Evolutionary conservation across 1,284 basidiomycete species (phyloP).

Genomic region (Tylopilus sp.): DNA sequence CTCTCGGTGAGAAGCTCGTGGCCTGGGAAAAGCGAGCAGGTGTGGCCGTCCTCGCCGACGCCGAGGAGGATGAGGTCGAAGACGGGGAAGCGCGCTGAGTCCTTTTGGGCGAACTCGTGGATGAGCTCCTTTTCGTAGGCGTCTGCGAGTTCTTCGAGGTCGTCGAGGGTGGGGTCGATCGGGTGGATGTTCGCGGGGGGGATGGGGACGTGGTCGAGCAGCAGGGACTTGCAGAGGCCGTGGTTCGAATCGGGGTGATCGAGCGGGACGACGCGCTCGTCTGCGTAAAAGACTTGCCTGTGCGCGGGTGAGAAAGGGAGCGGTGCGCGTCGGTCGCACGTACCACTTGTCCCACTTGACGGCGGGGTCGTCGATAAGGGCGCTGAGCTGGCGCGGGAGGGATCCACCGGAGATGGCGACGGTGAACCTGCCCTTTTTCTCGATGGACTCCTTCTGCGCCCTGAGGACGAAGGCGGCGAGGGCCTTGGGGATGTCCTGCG

Average conservation of each 20-base stretch:
- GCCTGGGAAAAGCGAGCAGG: slow-evolving; percentile 92
- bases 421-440: slow-evolving; percentile 87
- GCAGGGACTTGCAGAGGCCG: slow-evolving; percentile 67
- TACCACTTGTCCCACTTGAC: slow-evolving; percentile 97
- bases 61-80: slow-evolving; percentile 95
- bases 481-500: slow-evolving; percentile 54
- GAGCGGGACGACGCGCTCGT: slow-evolving; percentile 94
- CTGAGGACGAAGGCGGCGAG: slow-evolving; percentile 86
- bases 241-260: slow-evolving; percentile 94
- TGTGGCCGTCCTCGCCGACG: slow-evolving; percentile 95
- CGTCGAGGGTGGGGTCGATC: slow-evolving; percentile 68
- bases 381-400: slow-evolving; percentile 80
- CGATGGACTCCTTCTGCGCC: slow-evolving; percentile 87
- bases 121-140: slow-evolving; percentile 94
- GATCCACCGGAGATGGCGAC: slow-evolving; percentile 94
- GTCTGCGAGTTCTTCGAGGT: slow-evolving; percentile 87
- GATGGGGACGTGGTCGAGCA: slow-evolving; percentile 87
- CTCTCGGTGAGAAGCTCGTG: slow-evolving; percentile 84
- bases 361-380: slow-evolving; percentile 69
- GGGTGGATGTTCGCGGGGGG: slow-evolving; percentile 79
- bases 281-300: slow-evolving; percentile 98
- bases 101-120: slow-evolving; percentile 83
- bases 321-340: background rate
- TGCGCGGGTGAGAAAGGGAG: background rate
- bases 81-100: slow-evolving; percentile 89